These are phyloP conservation scores for Coemansia sp. DNA, from an alignment of 192 early-diverging fungal genomes.

Conservation along the genomic window DNA sequence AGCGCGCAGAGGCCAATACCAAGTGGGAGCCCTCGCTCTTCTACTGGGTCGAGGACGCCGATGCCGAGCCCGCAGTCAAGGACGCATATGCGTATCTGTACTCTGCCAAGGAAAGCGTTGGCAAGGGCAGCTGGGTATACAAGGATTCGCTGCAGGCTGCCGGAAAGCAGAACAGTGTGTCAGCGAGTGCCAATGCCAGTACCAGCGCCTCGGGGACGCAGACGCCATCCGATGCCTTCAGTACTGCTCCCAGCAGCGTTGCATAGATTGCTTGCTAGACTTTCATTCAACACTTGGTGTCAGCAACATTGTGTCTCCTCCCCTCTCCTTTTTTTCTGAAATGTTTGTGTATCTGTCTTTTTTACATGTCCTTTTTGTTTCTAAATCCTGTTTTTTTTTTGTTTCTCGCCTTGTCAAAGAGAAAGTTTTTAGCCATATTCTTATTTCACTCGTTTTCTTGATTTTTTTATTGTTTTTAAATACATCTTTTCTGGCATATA, in stretches of 20 bases:
- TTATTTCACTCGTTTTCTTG: neutral
- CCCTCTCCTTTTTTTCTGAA: neutral
- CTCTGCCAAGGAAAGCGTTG: constrained; percentile 44
- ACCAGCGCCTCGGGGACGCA: constrained; percentile 33
- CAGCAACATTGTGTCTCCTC: too few species aligned
- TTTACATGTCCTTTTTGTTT: too few species aligned
- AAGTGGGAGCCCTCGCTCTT: constrained; percentile 58
- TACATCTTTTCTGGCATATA: too few species aligned
- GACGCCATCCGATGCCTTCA: constrained; percentile 50
- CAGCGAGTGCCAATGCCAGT: constrained; percentile 1
- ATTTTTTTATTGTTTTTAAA: neutral
- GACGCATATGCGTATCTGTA: constrained; percentile 41
- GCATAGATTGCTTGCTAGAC: constrained; percentile 2
- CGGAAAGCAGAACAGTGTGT: constrained; percentile 1
- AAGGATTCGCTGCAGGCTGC: constrained; percentile 25
- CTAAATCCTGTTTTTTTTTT: too few species aligned
- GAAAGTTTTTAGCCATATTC: too few species aligned
- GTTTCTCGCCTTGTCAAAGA: too few species aligned
- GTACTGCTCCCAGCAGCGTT: constrained; percentile 44
- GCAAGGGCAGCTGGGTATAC: constrained; percentile 48
- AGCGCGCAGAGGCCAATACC: constrained; percentile 55
- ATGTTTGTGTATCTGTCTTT: too few species aligned
- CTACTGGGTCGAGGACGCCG: constrained; percentile 43
- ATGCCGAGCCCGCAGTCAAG: constrained; percentile 34
- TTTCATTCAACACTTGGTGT: too few species aligned